These are phyloP conservation scores for Penicillium vulpinum DNA, from an alignment of 2,329 filamentous ascomycete genomes.

Conservation along the genomic window DNA sequence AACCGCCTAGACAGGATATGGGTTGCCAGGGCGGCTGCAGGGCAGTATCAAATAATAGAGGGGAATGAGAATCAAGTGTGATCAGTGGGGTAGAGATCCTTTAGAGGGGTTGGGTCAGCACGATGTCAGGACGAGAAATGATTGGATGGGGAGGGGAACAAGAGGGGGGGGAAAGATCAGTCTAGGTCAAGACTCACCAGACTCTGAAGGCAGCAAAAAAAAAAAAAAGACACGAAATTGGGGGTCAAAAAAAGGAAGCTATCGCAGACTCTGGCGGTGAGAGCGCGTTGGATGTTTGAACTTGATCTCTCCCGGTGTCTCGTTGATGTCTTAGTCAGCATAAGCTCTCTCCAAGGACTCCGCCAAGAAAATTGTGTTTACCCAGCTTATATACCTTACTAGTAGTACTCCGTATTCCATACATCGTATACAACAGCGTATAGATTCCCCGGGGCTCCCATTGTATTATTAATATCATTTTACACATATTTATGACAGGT, in stretches of 20 bases:
- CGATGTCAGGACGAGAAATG: conserved; percentile 8
- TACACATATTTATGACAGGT: neutral
- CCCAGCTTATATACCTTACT: too few relatives aligned
- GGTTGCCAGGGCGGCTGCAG: conserved; percentile 16
- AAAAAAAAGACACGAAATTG: conserved; percentile 1
- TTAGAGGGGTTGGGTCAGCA: conserved; percentile 19
- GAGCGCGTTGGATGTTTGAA: conserved; percentile 16
- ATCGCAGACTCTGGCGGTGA: conserved; percentile 23
- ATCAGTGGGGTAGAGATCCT: conserved; percentile 30
- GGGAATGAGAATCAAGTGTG: conserved; percentile 9
- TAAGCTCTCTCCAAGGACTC: neutral
- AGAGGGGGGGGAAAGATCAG: neutral
- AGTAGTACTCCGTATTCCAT: too few relatives aligned
- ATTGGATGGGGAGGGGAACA: neutral
- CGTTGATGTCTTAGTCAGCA: conserved; percentile 16
- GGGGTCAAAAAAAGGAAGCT: conserved; percentile 11
- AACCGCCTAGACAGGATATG: conserved; percentile 14
- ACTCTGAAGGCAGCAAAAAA: neutral
- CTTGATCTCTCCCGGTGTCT: neutral
- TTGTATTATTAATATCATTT: neutral
- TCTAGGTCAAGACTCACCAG: conserved; percentile 1
- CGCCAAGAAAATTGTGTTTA: neutral
- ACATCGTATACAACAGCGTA: too few relatives aligned
- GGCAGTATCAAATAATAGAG: conserved; percentile 4
- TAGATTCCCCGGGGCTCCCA: too few relatives aligned